Base-by-base conservation (phyloP, 768 basidiomycete species). In the Strobilomyces confusus region DNA sequence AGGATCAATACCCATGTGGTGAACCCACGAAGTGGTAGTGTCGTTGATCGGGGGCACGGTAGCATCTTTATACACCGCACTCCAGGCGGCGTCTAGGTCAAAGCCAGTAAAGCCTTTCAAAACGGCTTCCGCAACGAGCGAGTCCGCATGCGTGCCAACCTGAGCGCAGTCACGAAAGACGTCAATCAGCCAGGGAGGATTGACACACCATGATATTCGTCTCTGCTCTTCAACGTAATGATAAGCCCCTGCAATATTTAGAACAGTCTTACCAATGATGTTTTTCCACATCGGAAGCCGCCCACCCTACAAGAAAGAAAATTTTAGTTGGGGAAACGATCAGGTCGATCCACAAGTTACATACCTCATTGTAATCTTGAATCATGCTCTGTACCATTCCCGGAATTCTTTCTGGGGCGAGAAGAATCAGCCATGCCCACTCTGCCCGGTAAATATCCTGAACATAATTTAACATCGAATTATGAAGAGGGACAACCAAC, bases 241-340 rank as follows among this genome's bases (percentile, higher is more conserved):
- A 45, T 26, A 17, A 29, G 33, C 30, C 17, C 5, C 1, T 17
- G 9, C 1, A 38, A n/a, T 3, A 19, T 19, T 42, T 14, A 32
- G 11, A 12, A 41, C 0, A 23, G 26, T 58, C 73, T 56, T 44
- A 26, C 26, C 26, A 8, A 26, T 26, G 8, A 26, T 26, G 26
- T 26, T 26, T 26, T 26, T 26, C 26, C 90, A 92, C 89, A 92
- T 91, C 0, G 90, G 90, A 33, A 92, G 70, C 87, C 89, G 89
- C 3, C 90, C 90, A 14, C 87, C 80, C 82, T 77, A 58, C 9
- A 33, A 57, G 8, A 34, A 42, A 23, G 15, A 3, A 42, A 49
- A n/a, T n/a, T n/a, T n/a, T n/a, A n/a, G n/a, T n/a, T n/a, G n/a
- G n/a, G n/a, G n/a, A n/a, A n/a, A n/a, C n/a, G n/a, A n/a, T n/a